phyloP scores from a whole-genome alignment of 164 flowering plant species.

The Liquidambar formosana region DNA sequence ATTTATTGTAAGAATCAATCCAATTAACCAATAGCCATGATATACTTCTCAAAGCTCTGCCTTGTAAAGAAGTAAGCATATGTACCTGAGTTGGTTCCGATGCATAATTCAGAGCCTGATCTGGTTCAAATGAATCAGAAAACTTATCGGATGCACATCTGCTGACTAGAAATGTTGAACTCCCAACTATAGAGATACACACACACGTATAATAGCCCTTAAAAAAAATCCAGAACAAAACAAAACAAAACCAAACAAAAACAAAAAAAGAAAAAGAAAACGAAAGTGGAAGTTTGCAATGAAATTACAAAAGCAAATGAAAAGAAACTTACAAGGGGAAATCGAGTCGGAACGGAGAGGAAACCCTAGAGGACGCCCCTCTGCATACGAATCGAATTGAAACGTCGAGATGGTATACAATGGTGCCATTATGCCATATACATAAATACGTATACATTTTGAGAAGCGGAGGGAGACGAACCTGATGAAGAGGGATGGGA shows the following conservation, averaged over 20 bases:
- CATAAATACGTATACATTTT: no score
- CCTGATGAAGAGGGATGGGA: neutral
- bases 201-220: neutral
- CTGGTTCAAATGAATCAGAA: constrained; percentile 26
- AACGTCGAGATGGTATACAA: no score
- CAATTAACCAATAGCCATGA: no score
- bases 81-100: constrained; percentile 27
- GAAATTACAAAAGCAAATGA: neutral
- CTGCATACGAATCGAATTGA: constrained; percentile 3
- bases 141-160: constrained; percentile 28
- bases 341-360: neutral
- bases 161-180: constrained; percentile 3
- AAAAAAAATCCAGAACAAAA: no score
- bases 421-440: no score
- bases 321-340: constrained; percentile 14
- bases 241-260: no score
- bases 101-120: constrained; percentile 5
- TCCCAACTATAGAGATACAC: constrained; percentile 4
- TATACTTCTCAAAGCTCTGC: no score
- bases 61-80: neutral
- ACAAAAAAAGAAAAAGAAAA: neutral
- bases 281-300: neutral
- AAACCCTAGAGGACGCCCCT: constrained; percentile 5
- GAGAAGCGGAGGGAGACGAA: no score
- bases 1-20: no score